phyloP scores from a whole-genome alignment of 2,329 filamentous ascomycete genomes.

The Exophiala lecanii-corni region DNA sequence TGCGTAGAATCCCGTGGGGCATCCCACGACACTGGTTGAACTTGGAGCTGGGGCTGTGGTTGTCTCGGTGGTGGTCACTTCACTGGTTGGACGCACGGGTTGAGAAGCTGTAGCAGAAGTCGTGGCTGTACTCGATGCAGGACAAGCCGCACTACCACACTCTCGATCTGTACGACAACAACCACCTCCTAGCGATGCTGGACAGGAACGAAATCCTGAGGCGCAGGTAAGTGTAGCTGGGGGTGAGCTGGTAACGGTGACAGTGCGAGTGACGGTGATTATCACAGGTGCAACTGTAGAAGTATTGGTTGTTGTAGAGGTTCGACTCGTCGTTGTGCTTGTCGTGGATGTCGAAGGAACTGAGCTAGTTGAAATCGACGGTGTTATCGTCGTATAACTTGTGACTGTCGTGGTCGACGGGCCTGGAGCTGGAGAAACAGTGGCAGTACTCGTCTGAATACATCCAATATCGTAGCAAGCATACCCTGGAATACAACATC shows the following conservation, averaged over 20 bases:
- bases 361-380: conserved; percentile 5
- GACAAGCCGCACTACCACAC: conserved; percentile 40
- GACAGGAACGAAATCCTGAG: conserved; percentile 43
- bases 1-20: conserved; percentile 87
- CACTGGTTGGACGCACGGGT: conserved; percentile 37
- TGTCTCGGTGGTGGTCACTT: conserved; percentile 15
- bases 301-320: conserved; percentile 34
- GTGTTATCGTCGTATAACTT: conserved; percentile 25
- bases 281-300: conserved; percentile 22
- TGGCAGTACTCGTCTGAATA: conserved; percentile 32
- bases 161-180: conserved; percentile 42
- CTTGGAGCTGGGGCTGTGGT: conserved; percentile 31
- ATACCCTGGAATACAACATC: conserved; percentile 59
- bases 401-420: conserved; percentile 23
- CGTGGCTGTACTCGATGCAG: conserved; percentile 25
- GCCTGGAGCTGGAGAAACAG: conserved; percentile 13
- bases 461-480: conserved; percentile 55
- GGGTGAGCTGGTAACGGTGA: conserved; percentile 25
- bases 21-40: conserved; percentile 43
- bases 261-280: conserved; percentile 12
- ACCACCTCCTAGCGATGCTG: conserved; percentile 41
- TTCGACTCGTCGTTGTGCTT: conserved; percentile 30
- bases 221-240: conserved; percentile 37
- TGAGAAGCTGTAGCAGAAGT: conserved; percentile 29
- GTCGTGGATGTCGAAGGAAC: conserved; percentile 31